Percentiles rank a stretch among this genome's conserved stretches.
These are phyloP conservation scores for Alternaria alternata DNA, from an alignment of 2,329 filamentous ascomycete genomes.

Conservation along the genomic window DNA sequence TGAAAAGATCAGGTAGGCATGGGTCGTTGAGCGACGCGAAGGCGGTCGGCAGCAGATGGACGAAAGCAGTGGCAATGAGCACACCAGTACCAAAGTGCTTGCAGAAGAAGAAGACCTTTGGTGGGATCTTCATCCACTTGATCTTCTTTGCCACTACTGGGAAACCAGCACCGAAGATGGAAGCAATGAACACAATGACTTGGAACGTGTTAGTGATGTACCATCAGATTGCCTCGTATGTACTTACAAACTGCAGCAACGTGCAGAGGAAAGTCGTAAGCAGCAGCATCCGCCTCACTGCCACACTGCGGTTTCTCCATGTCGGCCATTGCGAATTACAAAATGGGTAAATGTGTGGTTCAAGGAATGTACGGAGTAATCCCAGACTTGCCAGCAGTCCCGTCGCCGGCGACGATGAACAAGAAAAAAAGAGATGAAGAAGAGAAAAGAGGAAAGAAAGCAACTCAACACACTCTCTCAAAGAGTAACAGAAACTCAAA, in stretches of 20 bases:
- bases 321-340: constrained; percentile 34
- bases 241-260: constrained; percentile 51
- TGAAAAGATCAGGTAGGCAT: constrained; percentile 68
- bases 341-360: constrained; percentile 16
- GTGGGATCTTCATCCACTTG: constrained; percentile 65
- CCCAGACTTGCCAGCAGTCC: constrained; percentile 41
- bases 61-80: constrained; percentile 85
- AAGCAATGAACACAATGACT: constrained; percentile 52
- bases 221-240: background rate
- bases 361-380: constrained; percentile 25
- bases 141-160: constrained; percentile 59
- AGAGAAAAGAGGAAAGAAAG: constrained; percentile 27
- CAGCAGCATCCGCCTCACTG: constrained; percentile 37
- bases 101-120: constrained; percentile 67
- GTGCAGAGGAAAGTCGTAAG: constrained; percentile 50
- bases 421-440: constrained; percentile 26
- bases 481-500: constrained; percentile 40
- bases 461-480: constrained; percentile 42
- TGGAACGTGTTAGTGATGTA: constrained; percentile 20
- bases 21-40: constrained; percentile 59
- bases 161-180: constrained; percentile 49
- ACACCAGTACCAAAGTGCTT: constrained; percentile 77
- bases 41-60: constrained; percentile 72
- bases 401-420: constrained; percentile 47
- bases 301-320: constrained; percentile 48